phyloP scores from a whole-genome alignment of 2,329 filamentous ascomycete genomes.

The Cytospora piceicola region DNA sequence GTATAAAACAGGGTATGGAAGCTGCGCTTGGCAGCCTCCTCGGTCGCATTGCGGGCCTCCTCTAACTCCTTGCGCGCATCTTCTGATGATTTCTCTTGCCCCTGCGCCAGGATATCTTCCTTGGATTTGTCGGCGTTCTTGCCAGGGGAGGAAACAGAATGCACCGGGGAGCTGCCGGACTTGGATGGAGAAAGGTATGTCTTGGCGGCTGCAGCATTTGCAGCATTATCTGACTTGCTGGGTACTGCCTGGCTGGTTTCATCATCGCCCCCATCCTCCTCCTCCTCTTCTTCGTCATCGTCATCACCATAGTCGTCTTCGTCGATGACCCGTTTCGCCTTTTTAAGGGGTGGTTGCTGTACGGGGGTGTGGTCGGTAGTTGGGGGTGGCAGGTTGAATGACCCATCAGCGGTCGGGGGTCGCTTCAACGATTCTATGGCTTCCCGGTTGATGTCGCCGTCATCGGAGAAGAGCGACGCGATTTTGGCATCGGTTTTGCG shows the following conservation, averaged over 20 bases:
- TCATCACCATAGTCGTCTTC: constrained; percentile 88
- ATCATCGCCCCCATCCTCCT: constrained; percentile 65
- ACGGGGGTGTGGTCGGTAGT: constrained; percentile 63
- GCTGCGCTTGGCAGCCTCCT: constrained; percentile 85
- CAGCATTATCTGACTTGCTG: constrained; percentile 36
- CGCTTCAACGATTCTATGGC: constrained; percentile 59
- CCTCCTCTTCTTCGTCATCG: constrained; percentile 74
- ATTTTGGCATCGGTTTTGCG: constrained; percentile 77
- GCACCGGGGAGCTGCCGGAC: constrained; percentile 68
- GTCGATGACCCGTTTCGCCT: constrained; percentile 76
- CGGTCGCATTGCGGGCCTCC: constrained; percentile 86
- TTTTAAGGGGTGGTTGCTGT: constrained; percentile 69
- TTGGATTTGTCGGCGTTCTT: constrained; percentile 60
- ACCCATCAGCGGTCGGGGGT: constrained; percentile 41
- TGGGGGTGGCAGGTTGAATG: constrained; percentile 51
- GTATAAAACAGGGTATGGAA: constrained; percentile 96
- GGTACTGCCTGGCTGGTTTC: constrained; percentile 46
- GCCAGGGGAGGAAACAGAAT: constrained; percentile 64
- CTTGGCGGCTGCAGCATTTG: constrained; percentile 58
- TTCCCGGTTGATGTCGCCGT: constrained; percentile 56
- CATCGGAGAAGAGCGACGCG: constrained; percentile 69
- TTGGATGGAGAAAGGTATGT: constrained; percentile 70
- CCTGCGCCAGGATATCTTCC: constrained; percentile 50
- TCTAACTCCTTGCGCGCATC: constrained; percentile 93
- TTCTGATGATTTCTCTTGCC: constrained; percentile 72